Evolutionary conservation across 208 protist species (phyloP), one percentile per base, ranked within the genome.

Genomic region (Trypanosoma brucei): DNA sequence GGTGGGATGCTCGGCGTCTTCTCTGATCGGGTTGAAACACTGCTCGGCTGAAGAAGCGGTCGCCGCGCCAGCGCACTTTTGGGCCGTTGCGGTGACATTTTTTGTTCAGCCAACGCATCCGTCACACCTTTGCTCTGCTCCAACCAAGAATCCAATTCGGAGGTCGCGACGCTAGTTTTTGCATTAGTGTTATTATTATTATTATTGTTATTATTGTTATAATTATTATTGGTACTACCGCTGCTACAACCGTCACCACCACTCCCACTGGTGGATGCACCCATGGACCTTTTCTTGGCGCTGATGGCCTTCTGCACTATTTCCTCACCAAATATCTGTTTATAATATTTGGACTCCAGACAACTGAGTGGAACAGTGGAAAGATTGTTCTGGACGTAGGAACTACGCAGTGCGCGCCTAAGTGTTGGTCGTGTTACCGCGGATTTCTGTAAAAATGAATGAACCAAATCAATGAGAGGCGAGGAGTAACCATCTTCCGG

Each of bases 401-500:
- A 42, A 30, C 68, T 81, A 22, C 79, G 79, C 53, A 94, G 59
- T 35, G 88, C 45, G 3, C 79, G 81, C 0, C 80, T 75, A 52
- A 84, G 54, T 30, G 83, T 86, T 59, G 84, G 87, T 7, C 87
- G 81, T 31, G 70, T 74, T 2, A 72, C 65, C 31, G 76, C 22
- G 11, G 83, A 72, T 6, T 75, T 71, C 39, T 81, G 77, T 22
- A 94, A 72, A 54, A 92, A 74, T 31, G 79, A 85, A 44, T 76
- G 64, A 34, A 92, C 76, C 11, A 92, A 62, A n/a, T 84, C 80
- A 13, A 68, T 68, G 31, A 92, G 56, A 42, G 72, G 65, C 34
- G 59, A 63, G 44, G 79, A 85, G 78, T 88, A 90, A 13, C 58
- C 69, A 39, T 7, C 67, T 2, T 62, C 62, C 7, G 44, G 22